A percentile compares a stretch with the other conserved stretches of the same genome.
Evolutionary conservation across 140 eudicot genomes (phyloP).

Genomic region (Bidens hawaiensis): DNA sequence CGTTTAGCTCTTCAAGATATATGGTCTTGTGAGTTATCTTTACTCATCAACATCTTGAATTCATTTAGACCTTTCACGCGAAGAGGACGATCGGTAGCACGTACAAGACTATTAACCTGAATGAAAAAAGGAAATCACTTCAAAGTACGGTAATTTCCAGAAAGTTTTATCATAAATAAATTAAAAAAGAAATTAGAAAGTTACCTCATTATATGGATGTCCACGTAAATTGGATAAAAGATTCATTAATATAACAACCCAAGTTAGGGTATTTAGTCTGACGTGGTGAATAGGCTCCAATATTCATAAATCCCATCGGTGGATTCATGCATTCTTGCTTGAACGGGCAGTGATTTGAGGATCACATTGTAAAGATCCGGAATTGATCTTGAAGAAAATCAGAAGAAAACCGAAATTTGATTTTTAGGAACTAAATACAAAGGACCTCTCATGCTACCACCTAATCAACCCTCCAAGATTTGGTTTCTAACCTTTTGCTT

Average conservation of each 20-base stretch:
- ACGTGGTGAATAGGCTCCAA: constrained; percentile 41
- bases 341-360: constrained; percentile 44
- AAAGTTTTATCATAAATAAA: no score
- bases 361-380: constrained; percentile 37
- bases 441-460: no score
- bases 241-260: no score
- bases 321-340: constrained; percentile 66
- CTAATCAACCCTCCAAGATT: no score
- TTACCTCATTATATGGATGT: neutral
- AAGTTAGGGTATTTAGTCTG: constrained; percentile 42
- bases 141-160: neutral
- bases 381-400: constrained; percentile 49
- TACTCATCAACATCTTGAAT: no score
- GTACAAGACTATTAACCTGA: neutral
- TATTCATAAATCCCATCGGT: constrained; percentile 47
- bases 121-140: no score
- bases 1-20: no score
- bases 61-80: neutral
- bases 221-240: neutral
- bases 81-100: neutral
- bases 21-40: no score
- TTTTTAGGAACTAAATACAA: no score
- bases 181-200: no score
- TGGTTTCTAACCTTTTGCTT: no score
- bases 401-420: constrained; percentile 50